These are phyloP conservation scores for Xylariaceae sp. DNA, from an alignment of 2,329 filamentous ascomycete species.

Conservation along the genomic window DNA sequence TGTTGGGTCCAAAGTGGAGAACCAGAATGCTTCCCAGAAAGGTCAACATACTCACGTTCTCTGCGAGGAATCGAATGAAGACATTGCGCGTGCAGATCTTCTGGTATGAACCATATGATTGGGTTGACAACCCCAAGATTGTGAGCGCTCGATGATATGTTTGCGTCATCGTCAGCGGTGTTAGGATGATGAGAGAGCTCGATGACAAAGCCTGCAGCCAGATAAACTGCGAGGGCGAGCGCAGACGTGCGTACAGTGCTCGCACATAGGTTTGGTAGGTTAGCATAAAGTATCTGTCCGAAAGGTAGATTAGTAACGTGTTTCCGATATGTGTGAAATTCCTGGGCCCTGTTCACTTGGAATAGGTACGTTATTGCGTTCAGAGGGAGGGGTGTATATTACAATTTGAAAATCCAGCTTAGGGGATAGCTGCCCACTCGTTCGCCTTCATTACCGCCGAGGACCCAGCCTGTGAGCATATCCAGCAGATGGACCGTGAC, in stretches of 20 bases:
- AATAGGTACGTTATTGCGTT: background rate
- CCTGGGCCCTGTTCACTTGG: background rate
- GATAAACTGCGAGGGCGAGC: constrained; percentile 69
- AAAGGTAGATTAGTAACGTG: constrained; percentile 26
- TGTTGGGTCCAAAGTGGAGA: constrained; percentile 70
- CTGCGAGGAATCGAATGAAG: constrained; percentile 70
- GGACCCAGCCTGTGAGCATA: constrained; percentile 68
- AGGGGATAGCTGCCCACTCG: constrained; percentile 73
- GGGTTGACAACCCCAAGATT: constrained; percentile 60
- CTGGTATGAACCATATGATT: constrained; percentile 67
- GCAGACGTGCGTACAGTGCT: constrained; percentile 70
- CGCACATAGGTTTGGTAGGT: constrained; percentile 76
- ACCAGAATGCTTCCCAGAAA: constrained; percentile 70
- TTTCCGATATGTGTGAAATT: no score
- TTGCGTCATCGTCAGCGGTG: constrained; percentile 67
- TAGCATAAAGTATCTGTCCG: constrained; percentile 48
- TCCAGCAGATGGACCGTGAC: constrained; percentile 69
- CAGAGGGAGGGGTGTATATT: constrained; percentile 34
- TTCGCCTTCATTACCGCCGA: constrained; percentile 69
- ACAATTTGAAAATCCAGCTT: constrained; percentile 74
- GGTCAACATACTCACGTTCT: constrained; percentile 72
- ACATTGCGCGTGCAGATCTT: constrained; percentile 71
- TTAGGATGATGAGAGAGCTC: constrained; percentile 66
- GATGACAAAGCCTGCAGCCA: constrained; percentile 69
- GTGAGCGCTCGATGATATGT: constrained; percentile 62